Percentiles rank a stretch among this genome's conserved stretches.
phyloP scores from a whole-genome alignment of 768 basidiomycete genomes.

The Austroboletus eburneus region DNA sequence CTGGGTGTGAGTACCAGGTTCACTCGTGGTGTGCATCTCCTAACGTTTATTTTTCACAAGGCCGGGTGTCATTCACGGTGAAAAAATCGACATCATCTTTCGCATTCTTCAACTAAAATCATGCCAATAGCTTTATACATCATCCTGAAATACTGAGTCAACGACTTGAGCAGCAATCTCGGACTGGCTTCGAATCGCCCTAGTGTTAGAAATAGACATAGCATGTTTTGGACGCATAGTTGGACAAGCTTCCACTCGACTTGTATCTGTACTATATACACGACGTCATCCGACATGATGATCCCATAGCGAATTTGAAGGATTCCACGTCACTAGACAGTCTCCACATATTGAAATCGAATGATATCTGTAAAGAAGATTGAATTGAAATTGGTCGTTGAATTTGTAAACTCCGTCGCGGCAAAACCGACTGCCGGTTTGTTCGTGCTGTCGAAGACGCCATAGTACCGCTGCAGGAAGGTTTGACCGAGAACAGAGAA shows the following conservation, averaged over 20 bases:
- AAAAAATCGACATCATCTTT: conserved; percentile 2
- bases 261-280: no score
- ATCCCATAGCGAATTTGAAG: no score
- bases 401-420: conserved; percentile 32
- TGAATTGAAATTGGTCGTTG: not conserved
- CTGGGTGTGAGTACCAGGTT: conserved; percentile 55
- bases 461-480: conserved; percentile 37
- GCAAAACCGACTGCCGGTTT: conserved; percentile 39
- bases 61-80: conserved; percentile 75
- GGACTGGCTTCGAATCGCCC: no score
- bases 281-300: no score
- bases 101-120: conserved; percentile 9
- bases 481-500: conserved; percentile 17
- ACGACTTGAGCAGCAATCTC: no score
- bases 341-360: no score
- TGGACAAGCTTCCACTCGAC: no score
- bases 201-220: no score
- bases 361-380: no score
- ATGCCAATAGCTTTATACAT: conserved; percentile 65
- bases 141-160: conserved; percentile 62
- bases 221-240: no score
- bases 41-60: conserved; percentile 32
- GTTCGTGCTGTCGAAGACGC: conserved; percentile 38
- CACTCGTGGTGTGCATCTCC: not conserved
- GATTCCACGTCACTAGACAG: no score